Evolutionary conservation across 305 asterid species (phyloP), one percentile per base, ranked within the genome.

Genomic region (Fraxinus baroniana): DNA sequence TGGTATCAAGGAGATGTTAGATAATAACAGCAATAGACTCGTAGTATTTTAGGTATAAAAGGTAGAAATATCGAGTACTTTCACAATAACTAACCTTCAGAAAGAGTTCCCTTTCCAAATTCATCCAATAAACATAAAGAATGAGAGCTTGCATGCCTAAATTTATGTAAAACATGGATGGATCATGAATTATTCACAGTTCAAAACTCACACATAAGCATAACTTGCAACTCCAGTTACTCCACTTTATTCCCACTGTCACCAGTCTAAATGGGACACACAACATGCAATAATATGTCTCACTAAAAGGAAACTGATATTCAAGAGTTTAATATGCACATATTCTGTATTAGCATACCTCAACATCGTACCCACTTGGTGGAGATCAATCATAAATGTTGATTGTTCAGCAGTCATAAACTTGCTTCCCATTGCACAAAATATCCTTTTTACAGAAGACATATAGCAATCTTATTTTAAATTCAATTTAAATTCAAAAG

Each of bases 401-500:
- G 99, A 95, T 81, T 95, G 98, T 86, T 94, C 99, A 82, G 95
- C 97, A 26, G 98, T 93, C 99, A 95, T 95, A 85, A 88, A 93
- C 88, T 90, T 94, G 91, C 97, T 93, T 66, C 97, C 99, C 87
- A 86, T 93, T 24, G 97, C 97, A 86, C 98, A 95, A 84, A 94
- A 94, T 87, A 95, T 95, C 95, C 99, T 95, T 86, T 79, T 75
- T 82, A 2, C 39, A 71, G 79, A 5, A 17, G 74, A 84, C 52
- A 28, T 66, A 12, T 66, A 62, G 39, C 10, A 81, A 78, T 70
- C 81, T 36, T 70, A 83, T 77, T 62, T 39, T 28, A 24, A 46
- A 79, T 80, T 32, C 35, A 3, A 32, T 32, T 3, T 71, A 78
- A 83, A 86, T 81, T 28, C 57, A 83, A 37, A 15, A 46, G 49